A percentile compares a stretch with the other conserved stretches of the same genome.
Evolutionary conservation across 2,329 filamentous ascomycete genomes (phyloP).

Genomic region (Exophiala spinifera): DNA sequence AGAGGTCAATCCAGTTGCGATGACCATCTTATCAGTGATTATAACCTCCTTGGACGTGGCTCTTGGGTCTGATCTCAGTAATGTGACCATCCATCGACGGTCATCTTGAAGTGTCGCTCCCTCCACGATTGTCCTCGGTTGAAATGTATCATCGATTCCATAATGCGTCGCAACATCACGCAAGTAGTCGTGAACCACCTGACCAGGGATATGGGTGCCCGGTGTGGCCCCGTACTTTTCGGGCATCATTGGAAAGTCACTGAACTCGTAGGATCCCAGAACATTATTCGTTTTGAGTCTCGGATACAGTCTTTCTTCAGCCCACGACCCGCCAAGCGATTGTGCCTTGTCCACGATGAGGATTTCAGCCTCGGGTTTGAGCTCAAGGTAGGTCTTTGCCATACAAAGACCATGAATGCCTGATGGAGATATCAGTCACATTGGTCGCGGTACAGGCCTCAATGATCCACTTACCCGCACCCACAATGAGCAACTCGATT

Average conservation of each 20-base stretch:
- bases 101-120: conserved; percentile 43
- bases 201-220: conserved; percentile 59
- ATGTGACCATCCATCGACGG: conserved; percentile 35
- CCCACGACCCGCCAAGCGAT: conserved; percentile 69
- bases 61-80: conserved; percentile 22
- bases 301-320: conserved; percentile 60
- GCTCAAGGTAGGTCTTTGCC: conserved; percentile 60
- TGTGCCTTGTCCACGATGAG: conserved; percentile 55
- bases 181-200: conserved; percentile 56
- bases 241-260: conserved; percentile 68
- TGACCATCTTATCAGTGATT: conserved; percentile 50
- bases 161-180: conserved; percentile 52
- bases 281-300: conserved; percentile 72
- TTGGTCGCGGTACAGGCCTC: too few relatives aligned
- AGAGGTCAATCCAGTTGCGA: conserved; percentile 61
- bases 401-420: conserved; percentile 59
- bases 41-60: conserved; percentile 23
- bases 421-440: not conserved
- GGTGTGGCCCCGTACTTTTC: conserved; percentile 32
- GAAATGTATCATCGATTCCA: conserved; percentile 48
- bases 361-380: conserved; percentile 56
- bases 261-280: conserved; percentile 68
- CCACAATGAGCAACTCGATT: not conserved
- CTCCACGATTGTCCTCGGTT: conserved; percentile 53
- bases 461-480: not conserved